Percentiles rank a stretch among this genome's conserved stretches.
Evolutionary conservation across 768 basidiomycete genomes (phyloP).

Genomic region (Ephemerocybe angulata): DNA sequence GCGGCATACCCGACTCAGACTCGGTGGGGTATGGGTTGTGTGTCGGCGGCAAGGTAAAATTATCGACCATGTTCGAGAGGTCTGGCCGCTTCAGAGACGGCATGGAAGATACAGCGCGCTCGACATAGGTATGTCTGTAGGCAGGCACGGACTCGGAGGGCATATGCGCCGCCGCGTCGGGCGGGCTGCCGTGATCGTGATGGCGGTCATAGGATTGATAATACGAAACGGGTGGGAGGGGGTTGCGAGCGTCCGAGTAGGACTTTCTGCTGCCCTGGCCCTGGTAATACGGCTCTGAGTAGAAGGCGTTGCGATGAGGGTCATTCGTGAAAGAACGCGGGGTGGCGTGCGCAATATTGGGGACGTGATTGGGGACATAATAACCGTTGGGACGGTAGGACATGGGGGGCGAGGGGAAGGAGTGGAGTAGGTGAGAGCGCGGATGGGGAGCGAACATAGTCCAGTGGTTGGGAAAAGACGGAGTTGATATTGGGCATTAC

Average conservation of each 20-base stretch:
- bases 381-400: conserved; percentile 14
- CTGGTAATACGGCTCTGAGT: background rate
- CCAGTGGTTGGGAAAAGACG: background rate
- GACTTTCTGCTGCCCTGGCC: background rate
- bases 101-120: conserved; percentile 1
- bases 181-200: background rate
- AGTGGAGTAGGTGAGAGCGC: conserved; percentile 10
- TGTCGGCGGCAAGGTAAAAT: background rate
- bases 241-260: conserved; percentile 1
- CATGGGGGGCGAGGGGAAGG: conserved; percentile 7
- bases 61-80: conserved; percentile 4
- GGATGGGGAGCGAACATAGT: conserved; percentile 11
- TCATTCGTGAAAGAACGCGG: conserved; percentile 5
- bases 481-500: background rate
- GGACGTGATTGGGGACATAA: conserved; percentile 4
- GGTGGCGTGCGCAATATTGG: background rate
- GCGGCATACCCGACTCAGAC: conserved; percentile 14
- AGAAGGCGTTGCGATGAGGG: background rate
- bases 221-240: conserved; percentile 3
- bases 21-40: conserved; percentile 4
- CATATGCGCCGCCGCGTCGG: too few species aligned
- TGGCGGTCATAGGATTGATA: conserved; percentile 14
- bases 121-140: conserved; percentile 3
- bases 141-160: background rate
- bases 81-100: conserved; percentile 11